Evolutionary conservation across 495 filamentous ascomycete genomes (phyloP).

Genomic region (Talaromyces stipitatus): DNA sequence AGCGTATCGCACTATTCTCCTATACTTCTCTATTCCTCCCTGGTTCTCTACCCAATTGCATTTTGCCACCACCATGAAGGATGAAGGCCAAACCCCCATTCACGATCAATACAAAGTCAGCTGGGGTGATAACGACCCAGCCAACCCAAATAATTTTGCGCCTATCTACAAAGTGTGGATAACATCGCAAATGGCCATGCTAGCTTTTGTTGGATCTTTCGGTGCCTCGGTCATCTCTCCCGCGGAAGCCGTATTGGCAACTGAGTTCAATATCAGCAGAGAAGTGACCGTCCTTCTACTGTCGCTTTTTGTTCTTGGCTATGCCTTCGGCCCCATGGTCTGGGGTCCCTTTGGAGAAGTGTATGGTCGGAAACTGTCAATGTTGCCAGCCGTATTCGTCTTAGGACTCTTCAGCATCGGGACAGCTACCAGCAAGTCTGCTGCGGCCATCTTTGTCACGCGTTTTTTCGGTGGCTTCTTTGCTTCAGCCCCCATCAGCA

Average conservation of each 20-base stretch:
- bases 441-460: conserved; percentile 21
- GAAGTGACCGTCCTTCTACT: conserved; percentile 22
- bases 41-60: not conserved
- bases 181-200: conserved; percentile 42
- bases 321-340: conserved; percentile 13
- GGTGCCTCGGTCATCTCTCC: conserved; percentile 42
- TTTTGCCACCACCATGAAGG: not conserved
- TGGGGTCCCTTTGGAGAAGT: conserved; percentile 26
- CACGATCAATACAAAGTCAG: not conserved
- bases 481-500: conserved; percentile 27
- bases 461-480: conserved; percentile 31
- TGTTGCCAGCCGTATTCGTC: conserved; percentile 31
- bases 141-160: conserved; percentile 41
- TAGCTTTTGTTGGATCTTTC: conserved; percentile 38
- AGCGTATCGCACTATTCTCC: not conserved
- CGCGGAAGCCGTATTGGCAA: conserved; percentile 28
- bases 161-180: conserved; percentile 38
- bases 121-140: conserved; percentile 12
- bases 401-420: conserved; percentile 30
- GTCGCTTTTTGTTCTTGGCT: conserved; percentile 11
- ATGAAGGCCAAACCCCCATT: not conserved
- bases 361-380: conserved; percentile 23
- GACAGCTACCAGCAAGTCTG: conserved; percentile 21
- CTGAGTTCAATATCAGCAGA: conserved; percentile 24
- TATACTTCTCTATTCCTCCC: not conserved